phyloP scores from a whole-genome alignment of 768 basidiomycete genomes.

The Cystofilobasidium macerans region DNA sequence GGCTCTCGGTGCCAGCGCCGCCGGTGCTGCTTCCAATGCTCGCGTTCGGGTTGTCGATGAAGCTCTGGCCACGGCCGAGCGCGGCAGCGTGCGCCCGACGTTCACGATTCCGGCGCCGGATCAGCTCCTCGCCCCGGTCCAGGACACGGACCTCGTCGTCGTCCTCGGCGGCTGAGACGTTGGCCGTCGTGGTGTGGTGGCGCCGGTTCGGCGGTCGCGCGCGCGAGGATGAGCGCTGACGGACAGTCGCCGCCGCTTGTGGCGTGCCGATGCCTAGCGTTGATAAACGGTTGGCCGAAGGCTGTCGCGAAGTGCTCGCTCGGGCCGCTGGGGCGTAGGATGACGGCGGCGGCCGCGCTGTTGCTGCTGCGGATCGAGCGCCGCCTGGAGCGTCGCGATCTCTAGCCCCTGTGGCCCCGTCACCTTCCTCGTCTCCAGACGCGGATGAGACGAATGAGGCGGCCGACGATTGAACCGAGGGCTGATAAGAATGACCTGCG shows the following conservation, averaged over 20 bases:
- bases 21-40: neutral
- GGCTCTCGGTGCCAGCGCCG: neutral
- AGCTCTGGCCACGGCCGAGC: constrained; percentile 16
- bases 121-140: constrained; percentile 42
- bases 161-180: constrained; percentile 26
- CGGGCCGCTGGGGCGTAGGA: neutral
- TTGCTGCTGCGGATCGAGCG: neutral
- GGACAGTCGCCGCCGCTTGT: neutral
- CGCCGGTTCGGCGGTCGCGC: constrained; percentile 4
- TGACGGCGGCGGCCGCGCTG: neutral
- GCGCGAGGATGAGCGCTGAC: neutral
- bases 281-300: neutral
- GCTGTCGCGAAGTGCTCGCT: neutral
- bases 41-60: neutral
- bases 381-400: neutral
- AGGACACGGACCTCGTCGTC: constrained; percentile 37
- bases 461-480: neutral
- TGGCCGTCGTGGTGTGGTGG: neutral
- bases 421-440: neutral
- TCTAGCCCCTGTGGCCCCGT: no score
- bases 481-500: neutral
- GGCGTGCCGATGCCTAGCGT: neutral
- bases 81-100: constrained; percentile 31
- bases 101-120: constrained; percentile 38
- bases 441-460: neutral